A percentile compares a stretch with the other conserved stretches of the same genome.
phyloP scores from a whole-genome alignment of 345 rosid genomes.

The Aquilaria malaccensis region DNA sequence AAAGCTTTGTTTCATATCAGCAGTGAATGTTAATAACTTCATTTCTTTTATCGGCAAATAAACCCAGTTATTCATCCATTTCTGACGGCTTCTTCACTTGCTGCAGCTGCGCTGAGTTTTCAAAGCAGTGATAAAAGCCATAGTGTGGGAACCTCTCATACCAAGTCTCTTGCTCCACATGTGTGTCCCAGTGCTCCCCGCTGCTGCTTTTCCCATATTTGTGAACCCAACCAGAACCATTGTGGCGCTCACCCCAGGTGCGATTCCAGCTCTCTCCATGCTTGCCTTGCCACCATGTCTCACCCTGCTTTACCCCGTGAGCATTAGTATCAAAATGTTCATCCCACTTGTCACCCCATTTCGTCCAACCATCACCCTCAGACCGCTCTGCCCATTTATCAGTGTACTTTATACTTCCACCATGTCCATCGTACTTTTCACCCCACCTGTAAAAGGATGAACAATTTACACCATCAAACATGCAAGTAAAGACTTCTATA shows the following conservation, averaged over 20 bases:
- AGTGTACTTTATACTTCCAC: conserved; percentile 82
- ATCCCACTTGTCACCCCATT: conserved; percentile 99
- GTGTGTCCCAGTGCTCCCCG: conserved; percentile 96
- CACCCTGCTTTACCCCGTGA: conserved; percentile 97
- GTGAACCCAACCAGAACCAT: conserved; percentile 92
- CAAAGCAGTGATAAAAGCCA: conserved; percentile 87
- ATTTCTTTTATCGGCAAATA: too few species aligned
- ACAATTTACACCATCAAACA: conserved; percentile 2
- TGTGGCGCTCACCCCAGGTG: conserved; percentile 90
- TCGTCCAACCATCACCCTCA: conserved; percentile 80
- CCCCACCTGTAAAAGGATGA: conserved; percentile 61
- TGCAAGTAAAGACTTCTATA: not conserved
- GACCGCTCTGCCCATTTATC: conserved; percentile 96
- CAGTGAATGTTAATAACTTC: too few species aligned
- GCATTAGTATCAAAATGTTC: conserved; percentile 64
- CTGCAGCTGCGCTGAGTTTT: conserved; percentile 78
- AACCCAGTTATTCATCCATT: conserved; percentile 12
- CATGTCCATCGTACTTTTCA: conserved; percentile 81
- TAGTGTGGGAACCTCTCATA: conserved; percentile 93
- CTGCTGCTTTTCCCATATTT: conserved; percentile 94
- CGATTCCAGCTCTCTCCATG: conserved; percentile 84
- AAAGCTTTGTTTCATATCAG: too few species aligned
- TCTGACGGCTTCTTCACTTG: conserved; percentile 68
- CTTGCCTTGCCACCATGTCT: conserved; percentile 94
- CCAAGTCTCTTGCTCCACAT: conserved; percentile 72